Evolutionary conservation across 495 filamentous ascomycete genomes (phyloP).

Genomic region (Aspergillus saccharolyticus): DNA sequence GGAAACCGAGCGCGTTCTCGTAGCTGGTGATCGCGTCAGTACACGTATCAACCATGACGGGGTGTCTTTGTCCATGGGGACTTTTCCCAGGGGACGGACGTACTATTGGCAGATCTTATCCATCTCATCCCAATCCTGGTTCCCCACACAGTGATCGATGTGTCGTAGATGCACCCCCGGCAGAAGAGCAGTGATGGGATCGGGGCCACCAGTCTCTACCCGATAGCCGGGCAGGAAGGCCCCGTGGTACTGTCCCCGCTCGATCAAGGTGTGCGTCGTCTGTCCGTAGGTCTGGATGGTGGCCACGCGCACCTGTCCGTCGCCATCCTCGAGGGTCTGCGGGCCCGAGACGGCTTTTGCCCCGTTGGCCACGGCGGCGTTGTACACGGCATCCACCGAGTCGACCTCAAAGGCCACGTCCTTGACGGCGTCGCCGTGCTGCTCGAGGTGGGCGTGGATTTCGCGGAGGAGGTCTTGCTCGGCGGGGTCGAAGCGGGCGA

Average conservation of each 20-base stretch:
- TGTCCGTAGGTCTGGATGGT: conserved; percentile 85
- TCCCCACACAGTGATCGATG: conserved; percentile 93
- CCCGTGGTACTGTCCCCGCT: conserved; percentile 60
- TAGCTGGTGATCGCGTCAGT: too few species aligned
- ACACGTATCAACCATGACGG: too few species aligned
- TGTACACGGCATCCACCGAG: conserved; percentile 68
- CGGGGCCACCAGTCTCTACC: conserved; percentile 32
- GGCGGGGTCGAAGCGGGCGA: conserved; percentile 43
- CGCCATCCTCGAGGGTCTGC: conserved; percentile 34
- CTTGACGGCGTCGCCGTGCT: conserved; percentile 86
- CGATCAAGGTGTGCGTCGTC: conserved; percentile 83
- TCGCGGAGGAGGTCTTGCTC: conserved; percentile 58
- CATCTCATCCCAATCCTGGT: conserved; percentile 90
- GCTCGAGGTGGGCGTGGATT: conserved; percentile 69
- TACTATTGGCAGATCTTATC: conserved; percentile 73
- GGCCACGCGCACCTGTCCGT: conserved; percentile 59
- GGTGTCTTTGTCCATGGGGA: too few species aligned
- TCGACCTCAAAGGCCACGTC: conserved; percentile 92
- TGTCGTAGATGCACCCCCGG: conserved; percentile 61
- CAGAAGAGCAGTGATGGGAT: conserved; percentile 45
- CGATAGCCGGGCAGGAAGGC: conserved; percentile 78
- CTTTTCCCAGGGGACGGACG: too few species aligned
- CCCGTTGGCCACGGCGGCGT: conserved; percentile 61
- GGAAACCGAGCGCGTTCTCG: conserved; percentile 82
- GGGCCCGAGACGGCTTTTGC: conserved; percentile 61